A percentile compares a stretch with the other conserved stretches of the same genome.
Evolutionary conservation across 352 stramenopile species (phyloP).

Genomic region (Phytophthora aleatoria): DNA sequence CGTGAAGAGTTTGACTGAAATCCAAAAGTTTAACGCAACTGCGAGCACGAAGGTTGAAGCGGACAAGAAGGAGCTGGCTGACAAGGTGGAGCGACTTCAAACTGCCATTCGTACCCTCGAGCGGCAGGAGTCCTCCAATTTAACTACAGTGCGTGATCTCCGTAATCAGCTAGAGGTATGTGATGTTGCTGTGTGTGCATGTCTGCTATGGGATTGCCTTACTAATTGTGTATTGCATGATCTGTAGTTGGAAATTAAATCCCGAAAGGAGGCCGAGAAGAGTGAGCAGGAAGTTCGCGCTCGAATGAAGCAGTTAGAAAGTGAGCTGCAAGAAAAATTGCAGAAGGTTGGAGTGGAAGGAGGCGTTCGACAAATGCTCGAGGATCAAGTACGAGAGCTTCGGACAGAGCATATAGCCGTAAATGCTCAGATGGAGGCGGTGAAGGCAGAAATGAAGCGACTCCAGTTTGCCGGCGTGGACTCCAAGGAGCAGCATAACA

Average conservation of each 20-base stretch:
- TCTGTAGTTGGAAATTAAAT: constrained; percentile 33
- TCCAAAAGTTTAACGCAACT: constrained; percentile 73
- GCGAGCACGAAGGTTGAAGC: constrained; percentile 66
- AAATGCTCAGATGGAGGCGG: constrained; percentile 81
- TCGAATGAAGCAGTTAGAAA: constrained; percentile 53
- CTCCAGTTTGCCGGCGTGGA: constrained; percentile 47
- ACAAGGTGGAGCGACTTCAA: constrained; percentile 69
- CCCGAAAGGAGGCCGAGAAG: constrained; percentile 35
- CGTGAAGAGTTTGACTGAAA: constrained; percentile 73
- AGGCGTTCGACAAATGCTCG: constrained; percentile 72
- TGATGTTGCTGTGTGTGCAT: background rate
- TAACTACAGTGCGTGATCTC: constrained; percentile 51
- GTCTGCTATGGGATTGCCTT: background rate
- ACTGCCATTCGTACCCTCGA: constrained; percentile 53
- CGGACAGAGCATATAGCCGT: constrained; percentile 76
- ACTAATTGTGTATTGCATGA: constrained; percentile 8
- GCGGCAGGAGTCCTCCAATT: constrained; percentile 50
- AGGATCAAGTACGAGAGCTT: constrained; percentile 73
- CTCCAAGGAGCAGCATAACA: constrained; percentile 40
- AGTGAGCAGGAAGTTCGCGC: constrained; percentile 40
- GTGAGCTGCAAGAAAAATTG: constrained; percentile 53
- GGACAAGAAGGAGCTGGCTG: constrained; percentile 69
- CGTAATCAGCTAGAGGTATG: constrained; percentile 54
- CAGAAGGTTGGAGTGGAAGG: constrained; percentile 65
- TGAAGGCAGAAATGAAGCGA: constrained; percentile 74